Evolutionary conservation across 2,329 filamentous ascomycete genomes (phyloP).

Genomic region (Didymella pomorum): DNA sequence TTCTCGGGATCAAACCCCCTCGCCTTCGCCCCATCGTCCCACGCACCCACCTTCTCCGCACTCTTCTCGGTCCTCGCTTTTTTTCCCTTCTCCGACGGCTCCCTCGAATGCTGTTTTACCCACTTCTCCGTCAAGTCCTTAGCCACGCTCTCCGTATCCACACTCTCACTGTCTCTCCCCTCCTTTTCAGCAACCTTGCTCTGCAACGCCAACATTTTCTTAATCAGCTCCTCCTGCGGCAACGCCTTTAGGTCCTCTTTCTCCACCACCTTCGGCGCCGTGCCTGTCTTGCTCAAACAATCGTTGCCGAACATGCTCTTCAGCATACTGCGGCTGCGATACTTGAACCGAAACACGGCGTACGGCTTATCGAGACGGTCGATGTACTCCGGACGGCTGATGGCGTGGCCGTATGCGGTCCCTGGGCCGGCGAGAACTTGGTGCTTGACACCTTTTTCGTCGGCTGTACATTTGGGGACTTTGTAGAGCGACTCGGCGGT

Average conservation of each 20-base stretch:
- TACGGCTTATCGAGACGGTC: slow-evolving; percentile 50
- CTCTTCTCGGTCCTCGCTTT: not conserved
- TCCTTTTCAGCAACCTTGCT: slow-evolving; percentile 35
- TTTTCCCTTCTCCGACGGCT: not conserved
- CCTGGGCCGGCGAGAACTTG: slow-evolving; percentile 4
- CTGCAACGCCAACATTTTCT: slow-evolving; percentile 11
- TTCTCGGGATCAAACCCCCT: not conserved
- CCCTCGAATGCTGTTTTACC: slow-evolving; percentile 31
- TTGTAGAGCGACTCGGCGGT: not conserved
- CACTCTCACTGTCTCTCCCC: slow-evolving; percentile 16
- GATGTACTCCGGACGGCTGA: slow-evolving; percentile 52
- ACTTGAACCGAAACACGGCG: slow-evolving; percentile 60
- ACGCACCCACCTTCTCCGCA: too few relatives aligned
- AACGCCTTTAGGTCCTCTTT: slow-evolving; percentile 18
- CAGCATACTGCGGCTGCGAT: slow-evolving; percentile 48
- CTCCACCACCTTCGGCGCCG: slow-evolving; percentile 21
- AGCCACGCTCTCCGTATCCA: slow-evolving; percentile 4
- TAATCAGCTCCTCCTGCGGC: not conserved
- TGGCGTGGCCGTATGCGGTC: slow-evolving; percentile 49
- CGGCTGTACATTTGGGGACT: not conserved
- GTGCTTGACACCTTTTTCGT: not conserved
- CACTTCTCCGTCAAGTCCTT: slow-evolving; percentile 30
- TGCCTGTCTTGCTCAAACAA: slow-evolving; percentile 27
- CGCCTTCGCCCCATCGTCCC: too few relatives aligned
- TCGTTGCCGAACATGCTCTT: slow-evolving; percentile 26